Conservation (phyloP, 208 protist species). For the Angomonas deanei region DNA sequence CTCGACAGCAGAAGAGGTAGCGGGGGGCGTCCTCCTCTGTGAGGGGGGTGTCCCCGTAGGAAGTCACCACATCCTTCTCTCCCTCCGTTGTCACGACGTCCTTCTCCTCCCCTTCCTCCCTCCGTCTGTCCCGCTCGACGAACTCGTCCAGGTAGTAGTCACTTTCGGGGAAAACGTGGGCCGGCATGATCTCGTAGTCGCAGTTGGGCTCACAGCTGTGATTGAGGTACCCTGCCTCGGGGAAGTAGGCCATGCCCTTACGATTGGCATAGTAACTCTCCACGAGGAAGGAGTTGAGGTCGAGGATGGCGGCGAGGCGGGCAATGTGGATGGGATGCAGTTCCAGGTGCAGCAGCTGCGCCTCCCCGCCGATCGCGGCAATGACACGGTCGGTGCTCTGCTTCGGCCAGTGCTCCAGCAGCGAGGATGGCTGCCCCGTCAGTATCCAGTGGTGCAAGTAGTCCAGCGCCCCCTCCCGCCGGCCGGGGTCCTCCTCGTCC, state of each 20-base stretch:
- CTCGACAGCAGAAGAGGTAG: slow-evolving; percentile 87
- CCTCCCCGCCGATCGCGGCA: slow-evolving; percentile 44
- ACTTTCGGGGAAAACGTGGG: slow-evolving; percentile 66
- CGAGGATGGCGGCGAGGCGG: slow-evolving; percentile 74
- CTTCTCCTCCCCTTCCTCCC: slow-evolving; percentile 1
- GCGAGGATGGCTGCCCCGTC: slow-evolving; percentile 73
- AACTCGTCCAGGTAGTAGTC: slow-evolving; percentile 75
- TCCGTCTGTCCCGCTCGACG: not conserved
- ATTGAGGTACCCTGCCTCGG: slow-evolving; percentile 82
- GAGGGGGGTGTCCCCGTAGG: slow-evolving; percentile 13
- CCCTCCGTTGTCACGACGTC: not conserved
- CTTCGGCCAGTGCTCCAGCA: slow-evolving; percentile 75
- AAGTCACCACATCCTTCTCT: not conserved
- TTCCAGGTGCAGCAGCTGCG: slow-evolving; percentile 60
- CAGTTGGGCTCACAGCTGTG: slow-evolving; percentile 85
- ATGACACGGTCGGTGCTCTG: slow-evolving; percentile 57
- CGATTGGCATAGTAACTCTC: slow-evolving; percentile 77
- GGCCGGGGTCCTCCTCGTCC: not conserved
- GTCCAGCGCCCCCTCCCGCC: slow-evolving; percentile 1
- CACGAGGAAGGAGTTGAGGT: slow-evolving; percentile 86
- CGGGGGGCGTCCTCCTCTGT: slow-evolving; percentile 39
- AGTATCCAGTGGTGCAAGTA: slow-evolving; percentile 83
- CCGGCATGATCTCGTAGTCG: slow-evolving; percentile 78
- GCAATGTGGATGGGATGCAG: slow-evolving; percentile 80
- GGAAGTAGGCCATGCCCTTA: slow-evolving; percentile 87